Evolutionary conservation across 148 eudicot species (phyloP).

Genomic region (Camellia japonica): DNA sequence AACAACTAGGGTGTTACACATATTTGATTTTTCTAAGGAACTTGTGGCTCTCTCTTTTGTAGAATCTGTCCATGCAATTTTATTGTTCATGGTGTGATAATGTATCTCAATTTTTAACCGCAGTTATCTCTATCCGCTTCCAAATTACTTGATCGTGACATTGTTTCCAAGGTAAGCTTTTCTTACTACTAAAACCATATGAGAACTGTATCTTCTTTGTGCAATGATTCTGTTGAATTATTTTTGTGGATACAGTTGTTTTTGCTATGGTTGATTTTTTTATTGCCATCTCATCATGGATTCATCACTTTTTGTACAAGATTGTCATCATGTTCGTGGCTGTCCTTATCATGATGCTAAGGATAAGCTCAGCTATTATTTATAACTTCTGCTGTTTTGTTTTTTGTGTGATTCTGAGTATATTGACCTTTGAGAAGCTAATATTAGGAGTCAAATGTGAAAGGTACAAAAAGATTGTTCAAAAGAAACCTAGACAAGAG

Average conservation of each 20-base stretch:
- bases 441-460: neutral
- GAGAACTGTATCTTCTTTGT: neutral
- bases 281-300: neutral
- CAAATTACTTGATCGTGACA: slow-evolving; percentile 64
- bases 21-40: neutral
- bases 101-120: slow-evolving; percentile 22
- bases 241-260: neutral
- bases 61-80: neutral
- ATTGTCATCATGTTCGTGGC: slow-evolving; percentile 1
- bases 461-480: neutral
- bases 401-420: neutral
- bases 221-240: neutral
- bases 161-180: slow-evolving; percentile 64
- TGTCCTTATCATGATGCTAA: slow-evolving; percentile 2
- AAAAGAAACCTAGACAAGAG: neutral
- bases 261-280: neutral
- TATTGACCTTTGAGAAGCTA: slow-evolving; percentile 1
- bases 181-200: neutral
- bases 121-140: slow-evolving; percentile 86
- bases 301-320: neutral
- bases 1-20: neutral
- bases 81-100: neutral
- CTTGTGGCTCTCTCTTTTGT: neutral
- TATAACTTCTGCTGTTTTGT: neutral
- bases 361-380: neutral